A percentile compares a stretch with the other conserved stretches of the same genome.
Evolutionary conservation across 495 filamentous ascomycete species (phyloP).

Genomic region (Neurospora tetraspora): DNA sequence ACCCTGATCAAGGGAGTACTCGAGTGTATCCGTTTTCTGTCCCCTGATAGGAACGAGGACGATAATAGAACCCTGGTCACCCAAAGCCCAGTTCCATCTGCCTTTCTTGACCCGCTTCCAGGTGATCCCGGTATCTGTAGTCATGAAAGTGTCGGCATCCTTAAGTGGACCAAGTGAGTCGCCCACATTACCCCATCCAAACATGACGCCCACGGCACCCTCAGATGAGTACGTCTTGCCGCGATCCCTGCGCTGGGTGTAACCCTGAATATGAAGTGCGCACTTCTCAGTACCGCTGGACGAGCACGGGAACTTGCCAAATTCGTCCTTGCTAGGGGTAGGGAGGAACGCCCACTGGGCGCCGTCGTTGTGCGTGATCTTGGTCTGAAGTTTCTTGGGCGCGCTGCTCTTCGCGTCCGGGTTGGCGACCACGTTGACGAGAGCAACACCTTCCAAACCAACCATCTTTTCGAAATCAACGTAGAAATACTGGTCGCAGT

Average conservation of each 20-base stretch:
- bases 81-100: conserved; percentile 82
- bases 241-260: conserved; percentile 75
- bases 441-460: conserved; percentile 76
- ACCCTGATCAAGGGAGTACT: conserved; percentile 75
- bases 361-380: conserved; percentile 95
- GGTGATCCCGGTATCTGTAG: conserved; percentile 72
- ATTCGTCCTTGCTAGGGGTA: conserved; percentile 53
- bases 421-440: conserved; percentile 81
- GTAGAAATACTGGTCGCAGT: conserved; percentile 61
- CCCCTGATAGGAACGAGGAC: conserved; percentile 54
- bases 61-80: conserved; percentile 85
- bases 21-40: conserved; percentile 53
- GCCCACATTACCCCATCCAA: conserved; percentile 87
- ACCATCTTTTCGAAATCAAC: conserved; percentile 96
- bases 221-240: conserved; percentile 76
- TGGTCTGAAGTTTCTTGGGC: conserved; percentile 71
- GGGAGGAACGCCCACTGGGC: conserved; percentile 67
- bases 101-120: conserved; percentile 84
- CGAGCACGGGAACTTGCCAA: conserved; percentile 64
- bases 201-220: conserved; percentile 84
- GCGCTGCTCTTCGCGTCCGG: conserved; percentile 44
- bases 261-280: conserved; percentile 86
- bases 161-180: conserved; percentile 47
- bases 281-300: conserved; percentile 53
- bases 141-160: conserved; percentile 78